These are phyloP conservation scores for Zea mays DNA, from an alignment of 176 grass and related monocot species.

Conservation along the genomic window Zm-B73-REFERENCE-NAM-5.0 NC_050097.1:14149001-14149500, in stretches of 20 bases:
- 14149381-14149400: not conserved
- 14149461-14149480: not conserved
- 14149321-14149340: slow-evolving; percentile 5
- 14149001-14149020: too few relatives aligned
- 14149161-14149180: not conserved
- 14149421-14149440: slow-evolving; percentile 12
- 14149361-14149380: slow-evolving; percentile 10
- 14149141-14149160: not conserved
- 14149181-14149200: not conserved
- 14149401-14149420: not conserved
- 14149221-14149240: not conserved
- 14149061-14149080: too few relatives aligned
- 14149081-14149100: too few relatives aligned
- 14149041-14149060: too few relatives aligned
- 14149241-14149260: not conserved
- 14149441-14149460: slow-evolving; percentile 13
- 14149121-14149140: not conserved
- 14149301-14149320: not conserved
- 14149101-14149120: too few relatives aligned
- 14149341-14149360: not conserved
- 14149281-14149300: not conserved
- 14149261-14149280: not conserved
- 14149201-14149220: not conserved
- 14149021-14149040: too few relatives aligned
- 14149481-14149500: not conserved